Percentiles rank a stretch among this genome's conserved stretches.
These are phyloP conservation scores for Taphrina flavorubra DNA, from an alignment of 1,139 yeast species.

Conservation along the genomic window DNA sequence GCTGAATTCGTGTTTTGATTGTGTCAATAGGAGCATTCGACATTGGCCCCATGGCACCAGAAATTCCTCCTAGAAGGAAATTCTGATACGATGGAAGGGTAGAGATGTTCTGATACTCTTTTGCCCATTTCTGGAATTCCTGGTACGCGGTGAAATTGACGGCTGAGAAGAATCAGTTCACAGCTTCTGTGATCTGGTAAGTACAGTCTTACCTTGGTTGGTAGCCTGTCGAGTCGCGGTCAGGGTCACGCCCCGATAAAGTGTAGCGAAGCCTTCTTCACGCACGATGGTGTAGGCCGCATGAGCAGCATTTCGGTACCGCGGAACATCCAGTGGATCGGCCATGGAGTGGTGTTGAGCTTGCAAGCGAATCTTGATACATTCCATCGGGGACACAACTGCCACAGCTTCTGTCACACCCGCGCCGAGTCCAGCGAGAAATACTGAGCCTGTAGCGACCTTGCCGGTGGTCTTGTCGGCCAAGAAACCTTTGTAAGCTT, in stretches of 20 bases:
- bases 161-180: conserved; percentile 55
- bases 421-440: conserved; percentile 94
- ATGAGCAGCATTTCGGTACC: conserved; percentile 91
- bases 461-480: conserved; percentile 64
- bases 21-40: conserved; percentile 98
- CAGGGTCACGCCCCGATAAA: conserved; percentile 92
- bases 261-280: conserved; percentile 88
- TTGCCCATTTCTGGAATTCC: conserved; percentile 73
- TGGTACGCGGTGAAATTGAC: conserved; percentile 97
- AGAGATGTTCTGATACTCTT: conserved; percentile 63
- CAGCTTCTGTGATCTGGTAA: background rate
- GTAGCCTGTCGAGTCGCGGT: conserved; percentile 98
- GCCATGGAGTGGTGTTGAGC: conserved; percentile 91
- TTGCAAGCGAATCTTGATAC: conserved; percentile 92
- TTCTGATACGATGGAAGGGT: conserved; percentile 91
- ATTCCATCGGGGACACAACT: conserved; percentile 97
- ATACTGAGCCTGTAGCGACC: conserved; percentile 66
- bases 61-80: conserved; percentile 82
- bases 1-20: conserved; percentile 94
- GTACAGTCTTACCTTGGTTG: conserved; percentile 61
- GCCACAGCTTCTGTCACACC: conserved; percentile 95
- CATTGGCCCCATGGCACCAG: conserved; percentile 97
- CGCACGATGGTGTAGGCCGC: conserved; percentile 81
- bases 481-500: conserved; percentile 76
- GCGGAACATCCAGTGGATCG: conserved; percentile 79